A percentile compares a stretch with the other conserved stretches of the same genome.
These are phyloP conservation scores for Macrocybe gigantea DNA, from an alignment of 768 basidiomycete genomes.

Conservation along the genomic window DNA sequence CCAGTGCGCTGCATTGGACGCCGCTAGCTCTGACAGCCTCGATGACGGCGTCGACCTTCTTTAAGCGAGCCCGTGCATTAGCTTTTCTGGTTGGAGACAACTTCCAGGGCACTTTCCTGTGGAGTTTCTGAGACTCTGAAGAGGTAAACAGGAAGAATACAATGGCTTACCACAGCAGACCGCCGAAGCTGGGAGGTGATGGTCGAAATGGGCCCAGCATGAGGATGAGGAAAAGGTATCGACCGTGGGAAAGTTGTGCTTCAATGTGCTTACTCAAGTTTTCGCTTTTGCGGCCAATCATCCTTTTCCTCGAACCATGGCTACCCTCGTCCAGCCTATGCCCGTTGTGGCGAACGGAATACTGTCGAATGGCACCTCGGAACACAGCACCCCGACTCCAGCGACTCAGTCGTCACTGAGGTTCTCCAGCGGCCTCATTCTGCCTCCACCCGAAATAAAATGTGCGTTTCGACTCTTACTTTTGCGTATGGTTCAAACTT, in stretches of 20 bases:
- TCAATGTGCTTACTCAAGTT: background rate
- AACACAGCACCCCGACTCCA: slow-evolving; percentile 5
- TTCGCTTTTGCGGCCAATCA: slow-evolving; percentile 9
- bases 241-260: slow-evolving; percentile 23
- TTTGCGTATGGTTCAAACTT: slow-evolving; percentile 5
- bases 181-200: slow-evolving; percentile 58
- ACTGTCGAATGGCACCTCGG: slow-evolving; percentile 32
- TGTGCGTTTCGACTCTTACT: slow-evolving; percentile 51
- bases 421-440: slow-evolving; percentile 83
- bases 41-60: slow-evolving; percentile 91
- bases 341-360: slow-evolving; percentile 29
- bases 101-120: slow-evolving; percentile 94
- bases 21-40: slow-evolving; percentile 82
- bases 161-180: slow-evolving; percentile 72
- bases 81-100: slow-evolving; percentile 89
- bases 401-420: slow-evolving; percentile 25
- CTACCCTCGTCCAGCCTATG: slow-evolving; percentile 33
- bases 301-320: slow-evolving; percentile 33
- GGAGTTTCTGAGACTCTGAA: slow-evolving; percentile 4
- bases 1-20: slow-evolving; percentile 69
- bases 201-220: slow-evolving; percentile 90
- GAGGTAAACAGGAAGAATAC: background rate
- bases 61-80: slow-evolving; percentile 82
- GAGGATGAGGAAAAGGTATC: slow-evolving; percentile 13
- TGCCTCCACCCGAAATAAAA: slow-evolving; percentile 95